These are phyloP conservation scores for Simplicillium sp. DNA, from an alignment of 2,329 filamentous ascomycete genomes.

Conservation along the genomic window DNA sequence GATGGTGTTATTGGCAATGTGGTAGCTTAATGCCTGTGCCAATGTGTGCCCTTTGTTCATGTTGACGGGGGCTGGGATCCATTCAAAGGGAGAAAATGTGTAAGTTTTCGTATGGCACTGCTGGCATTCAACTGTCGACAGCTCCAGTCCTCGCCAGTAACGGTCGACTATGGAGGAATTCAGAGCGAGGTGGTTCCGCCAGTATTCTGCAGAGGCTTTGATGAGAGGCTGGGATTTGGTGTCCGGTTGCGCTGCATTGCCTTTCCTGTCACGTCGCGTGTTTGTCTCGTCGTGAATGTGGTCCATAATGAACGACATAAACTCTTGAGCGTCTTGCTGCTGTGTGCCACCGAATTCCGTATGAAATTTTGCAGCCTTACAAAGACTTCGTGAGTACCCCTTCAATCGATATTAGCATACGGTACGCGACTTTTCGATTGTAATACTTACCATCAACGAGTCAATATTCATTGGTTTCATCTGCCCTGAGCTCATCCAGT, in stretches of 20 bases:
- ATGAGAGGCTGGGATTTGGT: constrained; percentile 23
- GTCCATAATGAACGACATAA: constrained; percentile 72
- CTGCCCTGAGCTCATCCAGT: constrained; percentile 44
- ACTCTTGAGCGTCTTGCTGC: constrained; percentile 90
- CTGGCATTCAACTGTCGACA: constrained; percentile 61
- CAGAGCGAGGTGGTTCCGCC: constrained; percentile 58
- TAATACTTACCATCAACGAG: constrained; percentile 44
- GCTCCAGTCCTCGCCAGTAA: constrained; percentile 71
- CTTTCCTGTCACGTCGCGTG: constrained; percentile 32
- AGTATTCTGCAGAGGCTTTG: constrained; percentile 62
- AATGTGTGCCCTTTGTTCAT: constrained; percentile 24
- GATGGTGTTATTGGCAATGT: constrained; percentile 58
- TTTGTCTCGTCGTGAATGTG: constrained; percentile 85
- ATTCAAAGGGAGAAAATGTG: constrained; percentile 38
- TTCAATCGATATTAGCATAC: constrained; percentile 19
- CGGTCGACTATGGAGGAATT: constrained; percentile 70
- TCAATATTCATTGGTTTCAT: constrained; percentile 41
- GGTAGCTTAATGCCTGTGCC: constrained; percentile 59
- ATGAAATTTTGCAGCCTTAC: constrained; percentile 16
- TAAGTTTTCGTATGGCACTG: constrained; percentile 39
- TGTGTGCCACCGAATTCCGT: constrained; percentile 57
- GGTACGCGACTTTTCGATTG: constrained; percentile 6
- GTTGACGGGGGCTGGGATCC: constrained; percentile 37
- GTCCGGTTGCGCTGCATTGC: constrained; percentile 19
- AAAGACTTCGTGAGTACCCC: constrained; percentile 42